These are phyloP conservation scores for Sarcocystis neurona DNA, from an alignment of 169 alveolate genomes.

Conservation along the genomic window DNA sequence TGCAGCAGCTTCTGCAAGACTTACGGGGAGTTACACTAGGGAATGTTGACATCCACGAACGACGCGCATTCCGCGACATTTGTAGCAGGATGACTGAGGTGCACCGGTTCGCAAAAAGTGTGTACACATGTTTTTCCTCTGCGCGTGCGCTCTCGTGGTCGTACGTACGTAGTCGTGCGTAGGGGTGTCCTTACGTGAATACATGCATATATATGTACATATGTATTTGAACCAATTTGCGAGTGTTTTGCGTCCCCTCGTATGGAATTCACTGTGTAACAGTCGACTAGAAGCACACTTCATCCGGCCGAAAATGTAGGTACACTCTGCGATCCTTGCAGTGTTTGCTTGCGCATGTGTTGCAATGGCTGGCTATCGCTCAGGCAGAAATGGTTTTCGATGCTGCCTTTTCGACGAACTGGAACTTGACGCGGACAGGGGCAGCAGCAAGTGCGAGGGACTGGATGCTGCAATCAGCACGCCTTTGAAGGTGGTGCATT, in stretches of 20 bases:
- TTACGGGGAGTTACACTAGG: too few species aligned
- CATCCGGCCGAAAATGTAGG: too few species aligned
- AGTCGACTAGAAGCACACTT: too few species aligned
- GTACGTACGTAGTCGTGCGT: too few species aligned
- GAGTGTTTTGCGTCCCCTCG: not conserved
- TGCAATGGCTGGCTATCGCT: not conserved
- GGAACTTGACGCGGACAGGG: not conserved
- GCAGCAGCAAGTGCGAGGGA: not conserved
- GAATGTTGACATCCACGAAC: too few species aligned
- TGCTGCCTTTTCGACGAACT: constrained; percentile 27
- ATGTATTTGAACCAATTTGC: not conserved
- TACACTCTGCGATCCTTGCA: not conserved
- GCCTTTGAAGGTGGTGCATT: constrained; percentile 74
- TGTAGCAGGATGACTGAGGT: too few species aligned
- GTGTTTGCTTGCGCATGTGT: not conserved
- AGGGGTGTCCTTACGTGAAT: not conserved
- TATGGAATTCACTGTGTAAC: too few species aligned
- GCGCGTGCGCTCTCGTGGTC: too few species aligned
- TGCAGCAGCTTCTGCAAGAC: too few species aligned
- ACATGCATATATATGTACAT: not conserved
- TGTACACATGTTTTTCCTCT: too few species aligned
- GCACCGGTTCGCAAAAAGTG: too few species aligned
- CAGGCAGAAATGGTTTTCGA: constrained; percentile 26
- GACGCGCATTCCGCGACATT: too few species aligned
- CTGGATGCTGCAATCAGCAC: constrained; percentile 69